Evolutionary conservation across 2,329 filamentous ascomycete genomes (phyloP), one percentile per base, ranked within the genome.

Genomic region (Cladosporium austrohemisphaericum): DNA sequence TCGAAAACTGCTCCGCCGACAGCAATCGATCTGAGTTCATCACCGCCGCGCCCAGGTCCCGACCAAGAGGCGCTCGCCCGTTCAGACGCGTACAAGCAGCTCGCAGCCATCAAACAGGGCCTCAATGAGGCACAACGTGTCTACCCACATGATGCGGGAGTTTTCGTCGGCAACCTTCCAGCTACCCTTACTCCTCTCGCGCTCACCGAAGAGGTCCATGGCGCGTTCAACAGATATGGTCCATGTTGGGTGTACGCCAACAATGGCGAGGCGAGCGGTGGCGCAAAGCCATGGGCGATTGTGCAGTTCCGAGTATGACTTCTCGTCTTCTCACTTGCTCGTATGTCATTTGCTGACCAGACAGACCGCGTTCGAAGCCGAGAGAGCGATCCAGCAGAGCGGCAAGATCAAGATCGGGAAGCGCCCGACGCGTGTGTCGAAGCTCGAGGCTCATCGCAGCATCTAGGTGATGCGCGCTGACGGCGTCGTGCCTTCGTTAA

Each of bases 121-220:
- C 16, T 43, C 13, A 19, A 22, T 8, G 26, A 9, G 11, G 28
- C 40, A 6, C 40, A 43, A 22, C 26, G 40, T 13, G 16, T 22
- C 11, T 33, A 19, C 26, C 16, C 40, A n/a, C 40, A 43, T 19
- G 40, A 43, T 7, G 40, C 40, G 6, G 40, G 26, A 26, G 18
- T 43, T 13, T 43, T 43, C 19, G 26, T 43, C 19, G 40, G 40
- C n/a, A 43, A 43, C 28, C 40, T 43, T 28, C 40, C 40, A 32
- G 22, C 8, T n/a, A 32, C 14, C 18, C 26, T 31, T 18, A 20
- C n/a, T 18, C 26, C 31, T n/a, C 16, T 16, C 11, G 18, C 19
- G 16, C 40, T 43, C 26, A 8, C 19, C 14, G 16, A 4, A 6
- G 28, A 19, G 16, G 26, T 43, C 16, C 31, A 32, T 26, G 6